These are phyloP conservation scores for Apiotrichum domesticum DNA, from an alignment of 1,284 basidiomycete species.

Conservation along the genomic window DNA sequence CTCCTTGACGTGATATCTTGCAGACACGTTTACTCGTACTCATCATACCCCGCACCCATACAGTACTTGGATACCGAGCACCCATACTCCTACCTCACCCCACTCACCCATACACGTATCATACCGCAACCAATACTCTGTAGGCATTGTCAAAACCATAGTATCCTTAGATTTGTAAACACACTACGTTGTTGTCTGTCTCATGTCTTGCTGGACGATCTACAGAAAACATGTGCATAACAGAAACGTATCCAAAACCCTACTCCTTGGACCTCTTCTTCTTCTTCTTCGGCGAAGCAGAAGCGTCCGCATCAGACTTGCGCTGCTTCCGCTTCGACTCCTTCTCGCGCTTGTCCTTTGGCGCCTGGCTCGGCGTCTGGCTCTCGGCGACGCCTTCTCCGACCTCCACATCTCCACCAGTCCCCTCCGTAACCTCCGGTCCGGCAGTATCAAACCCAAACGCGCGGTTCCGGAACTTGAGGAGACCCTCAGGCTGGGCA, in stretches of 20 bases:
- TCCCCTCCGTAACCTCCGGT: conserved; percentile 10
- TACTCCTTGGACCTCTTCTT: conserved; percentile 21
- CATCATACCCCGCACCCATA: no score
- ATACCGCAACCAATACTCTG: no score
- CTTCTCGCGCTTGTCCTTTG: conserved; percentile 19
- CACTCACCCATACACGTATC: no score
- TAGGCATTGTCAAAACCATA: no score
- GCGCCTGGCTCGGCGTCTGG: neutral
- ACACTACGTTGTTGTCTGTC: no score
- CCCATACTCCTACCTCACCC: no score
- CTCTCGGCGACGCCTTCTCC: neutral
- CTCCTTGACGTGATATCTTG: conserved; percentile 22
- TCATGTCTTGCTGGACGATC: neutral
- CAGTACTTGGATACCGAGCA: no score
- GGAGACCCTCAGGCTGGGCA: conserved; percentile 29
- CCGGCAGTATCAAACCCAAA: conserved; percentile 37
- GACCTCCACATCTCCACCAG: neutral
- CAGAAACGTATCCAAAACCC: no score
- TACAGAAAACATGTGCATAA: neutral
- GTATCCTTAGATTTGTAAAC: no score
- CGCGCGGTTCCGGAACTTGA: conserved; percentile 41
- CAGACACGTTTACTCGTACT: neutral
- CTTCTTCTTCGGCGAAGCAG: conserved; percentile 24
- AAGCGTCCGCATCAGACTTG: conserved; percentile 13
- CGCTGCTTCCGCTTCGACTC: conserved; percentile 2